Percentiles rank a stretch among this genome's conserved stretches.
Evolutionary conservation across 352 stramenopile genomes (phyloP).

Genomic region (Blastocystis sp.): DNA sequence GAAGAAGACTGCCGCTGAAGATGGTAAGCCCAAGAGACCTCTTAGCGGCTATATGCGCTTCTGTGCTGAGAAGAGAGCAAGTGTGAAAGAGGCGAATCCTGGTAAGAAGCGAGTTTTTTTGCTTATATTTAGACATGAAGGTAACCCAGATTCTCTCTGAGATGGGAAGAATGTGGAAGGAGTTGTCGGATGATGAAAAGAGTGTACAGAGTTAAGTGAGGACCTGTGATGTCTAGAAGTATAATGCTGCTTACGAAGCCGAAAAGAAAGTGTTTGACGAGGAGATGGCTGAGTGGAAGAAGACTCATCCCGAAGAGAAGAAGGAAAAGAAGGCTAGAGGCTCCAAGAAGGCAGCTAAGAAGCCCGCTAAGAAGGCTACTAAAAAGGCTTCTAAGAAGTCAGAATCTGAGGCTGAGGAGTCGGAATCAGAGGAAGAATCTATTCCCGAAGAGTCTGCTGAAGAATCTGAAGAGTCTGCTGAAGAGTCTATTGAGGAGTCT

Average conservation of each 20-base stretch:
- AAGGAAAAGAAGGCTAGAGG: constrained; percentile 26
- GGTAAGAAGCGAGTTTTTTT: not conserved
- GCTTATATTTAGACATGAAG: constrained; percentile 10
- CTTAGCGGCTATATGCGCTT: constrained; percentile 48
- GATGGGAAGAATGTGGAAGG: constrained; percentile 22
- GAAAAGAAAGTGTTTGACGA: constrained; percentile 41
- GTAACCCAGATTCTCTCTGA: not conserved
- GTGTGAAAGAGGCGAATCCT: constrained; percentile 45
- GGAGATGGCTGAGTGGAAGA: constrained; percentile 61
- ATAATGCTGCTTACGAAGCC: not conserved
- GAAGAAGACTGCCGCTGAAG: not conserved
- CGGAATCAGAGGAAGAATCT: not conserved
- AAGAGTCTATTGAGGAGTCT: constrained; percentile 14
- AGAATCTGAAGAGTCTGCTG: not conserved
- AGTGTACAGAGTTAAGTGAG: not conserved
- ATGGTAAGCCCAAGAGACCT: constrained; percentile 41
- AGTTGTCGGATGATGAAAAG: constrained; percentile 13
- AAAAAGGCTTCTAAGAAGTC: constrained; percentile 7
- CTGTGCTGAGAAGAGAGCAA: constrained; percentile 11
- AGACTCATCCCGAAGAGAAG: constrained; percentile 58
- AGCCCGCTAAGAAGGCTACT: not conserved
- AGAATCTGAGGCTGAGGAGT: not conserved
- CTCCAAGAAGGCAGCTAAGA: not conserved
- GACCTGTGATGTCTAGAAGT: constrained; percentile 4
- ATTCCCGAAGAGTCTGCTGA: not conserved